phyloP scores from a whole-genome alignment of 345 rosid species.

The Eucalyptus curtisii region DNA sequence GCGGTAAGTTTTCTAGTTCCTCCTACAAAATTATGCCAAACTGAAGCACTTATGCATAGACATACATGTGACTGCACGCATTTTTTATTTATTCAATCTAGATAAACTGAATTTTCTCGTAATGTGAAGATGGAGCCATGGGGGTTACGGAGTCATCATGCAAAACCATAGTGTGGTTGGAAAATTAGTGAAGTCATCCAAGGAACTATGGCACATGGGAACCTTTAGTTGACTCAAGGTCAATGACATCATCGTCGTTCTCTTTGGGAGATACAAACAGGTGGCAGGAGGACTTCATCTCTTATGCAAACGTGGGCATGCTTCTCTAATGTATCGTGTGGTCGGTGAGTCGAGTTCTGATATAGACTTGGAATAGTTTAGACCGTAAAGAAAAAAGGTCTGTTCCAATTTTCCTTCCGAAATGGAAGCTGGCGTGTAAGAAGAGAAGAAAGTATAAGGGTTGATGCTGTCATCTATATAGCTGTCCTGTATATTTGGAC shows the following conservation, averaged over 20 bases:
- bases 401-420: too few species aligned
- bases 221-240: not conserved
- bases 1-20: not conserved
- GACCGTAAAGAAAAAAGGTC: not conserved
- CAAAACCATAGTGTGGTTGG: not conserved
- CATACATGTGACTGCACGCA: not conserved
- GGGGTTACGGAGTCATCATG: not conserved
- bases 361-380: not conserved
- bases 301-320: not conserved
- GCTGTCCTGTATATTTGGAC: not conserved
- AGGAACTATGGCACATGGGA: not conserved
- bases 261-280: not conserved
- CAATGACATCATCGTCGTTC: not conserved
- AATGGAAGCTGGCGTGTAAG: not conserved
- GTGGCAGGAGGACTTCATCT: not conserved
- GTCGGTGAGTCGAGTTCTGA: not conserved
- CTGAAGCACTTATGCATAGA: not conserved
- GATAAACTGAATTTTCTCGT: not conserved
- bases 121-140: not conserved
- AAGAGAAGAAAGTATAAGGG: not conserved
- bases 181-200: not conserved
- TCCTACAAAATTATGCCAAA: not conserved
- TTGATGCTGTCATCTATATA: not conserved
- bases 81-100: too few species aligned
- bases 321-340: too few species aligned